Evolutionary conservation across 1,284 basidiomycete species (phyloP), one percentile per base, ranked within the genome.

Genomic region (Cryptococcus wingfieldii): DNA sequence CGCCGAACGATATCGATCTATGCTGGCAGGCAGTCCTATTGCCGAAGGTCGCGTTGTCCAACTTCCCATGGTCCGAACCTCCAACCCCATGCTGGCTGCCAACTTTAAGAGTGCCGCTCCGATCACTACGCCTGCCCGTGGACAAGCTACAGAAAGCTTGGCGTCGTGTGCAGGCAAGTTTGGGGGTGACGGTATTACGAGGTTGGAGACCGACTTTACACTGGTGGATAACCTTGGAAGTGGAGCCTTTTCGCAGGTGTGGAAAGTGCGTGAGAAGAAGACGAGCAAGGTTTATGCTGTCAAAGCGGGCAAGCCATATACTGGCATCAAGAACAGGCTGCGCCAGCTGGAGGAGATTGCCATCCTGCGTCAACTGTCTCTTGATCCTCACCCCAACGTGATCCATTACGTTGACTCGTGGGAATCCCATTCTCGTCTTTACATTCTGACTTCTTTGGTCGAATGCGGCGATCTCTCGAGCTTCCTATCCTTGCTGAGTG

Each of bases 301-400:
- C 67, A 98, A 98, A 82, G 87, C 89, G 68, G 93, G 90, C 48
- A 94, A 95, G 78, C 83, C 86, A 42, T 94, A 95, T 66, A 86
- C 88, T 65, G 95, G 96, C 16, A 83, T 83, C 31, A 86, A 87
- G 73, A 93, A 96, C 78, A 83, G 91, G 88, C 79, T 87, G 47
- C 89, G 93, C 23, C 83, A 96, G 64, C 83, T 90, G 10, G 94
- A 98, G 75, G 96, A 98, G 78, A 91, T 95, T 39, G 88, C 95
- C 59, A 86, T 95, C 61, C 81, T 98, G 42, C 84, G 87, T 60
- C 85, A 89, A 65, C 81, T 98, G 13, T 83, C 84, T 1, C 73
- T 62, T 2, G 27, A 55, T 1, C 66, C 67, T 38, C 88, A 90
- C 77, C 84, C 84, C 0, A 89, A 93, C 72, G 85, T 98, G 25